Base-by-base conservation (phyloP, 768 basidiomycete species). In the Podaxis sp. region DNA sequence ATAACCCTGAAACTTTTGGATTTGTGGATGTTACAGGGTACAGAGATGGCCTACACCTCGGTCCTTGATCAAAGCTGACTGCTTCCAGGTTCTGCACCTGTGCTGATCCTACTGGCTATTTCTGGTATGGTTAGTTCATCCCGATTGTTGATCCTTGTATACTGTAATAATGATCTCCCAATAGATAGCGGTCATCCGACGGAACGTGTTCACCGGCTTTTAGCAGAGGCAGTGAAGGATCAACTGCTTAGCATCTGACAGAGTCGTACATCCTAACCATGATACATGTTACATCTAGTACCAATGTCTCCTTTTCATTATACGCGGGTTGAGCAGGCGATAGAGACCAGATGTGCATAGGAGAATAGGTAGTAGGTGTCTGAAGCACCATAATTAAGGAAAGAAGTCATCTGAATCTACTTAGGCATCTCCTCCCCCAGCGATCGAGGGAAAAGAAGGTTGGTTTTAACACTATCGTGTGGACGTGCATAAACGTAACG, bases 161-260 rank as follows among this genome's bases (percentile, higher is more conserved):
- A 19, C 28, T 19, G 40, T 57, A 2, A 12, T 24, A 61, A 52
- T 38, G 17, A 52, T 9, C 52, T 33, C 65, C 39, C 17, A 0
- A 15, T 40, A 84, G 82, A 85, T 66, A 72, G 76, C 9, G 82
- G 81, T 0, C 84, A 85, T 69, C 82, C 82, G 2, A 84, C 82
- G 5, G 76, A 83, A 65, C 74, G 68, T 33, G 80, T 82, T 13
- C 84, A 85, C 70, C 68, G 69, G 19, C 70, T 82, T 22, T 67
- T 84, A 12, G 83, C 83, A 13, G 46, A 71, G 19, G 80, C 80
- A 9, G 76, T 85, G 65, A 73, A 77, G 61, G 69, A 69, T 26
- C 67, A 76, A 52, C 72, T 83, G 28, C 12, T 53, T 8, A n/a
- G 39, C n/a, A 30, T n/a, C 42, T 58, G 52, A 59, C 30, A 39